Evolutionary conservation across 1,139 yeast species (phyloP).

Genomic region (Candida buenavistaensis): DNA sequence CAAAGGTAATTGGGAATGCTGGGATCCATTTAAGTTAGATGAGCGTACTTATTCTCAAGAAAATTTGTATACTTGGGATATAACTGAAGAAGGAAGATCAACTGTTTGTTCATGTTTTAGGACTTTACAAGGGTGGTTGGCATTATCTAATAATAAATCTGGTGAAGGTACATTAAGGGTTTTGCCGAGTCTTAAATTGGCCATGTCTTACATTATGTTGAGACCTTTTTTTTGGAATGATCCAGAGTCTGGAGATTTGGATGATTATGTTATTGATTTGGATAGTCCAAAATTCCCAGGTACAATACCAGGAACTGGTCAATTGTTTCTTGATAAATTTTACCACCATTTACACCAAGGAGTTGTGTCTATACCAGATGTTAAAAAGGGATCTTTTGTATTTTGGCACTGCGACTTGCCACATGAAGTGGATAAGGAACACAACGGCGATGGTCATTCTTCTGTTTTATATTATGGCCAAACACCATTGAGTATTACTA

Average conservation of each 20-base stretch:
- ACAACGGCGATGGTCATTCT: constrained; percentile 38
- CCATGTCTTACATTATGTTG: constrained; percentile 42
- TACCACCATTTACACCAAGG: constrained; percentile 31
- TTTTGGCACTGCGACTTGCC: constrained; percentile 52
- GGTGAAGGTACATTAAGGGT: constrained; percentile 47
- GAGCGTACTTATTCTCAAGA: constrained; percentile 35
- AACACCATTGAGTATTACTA: constrained; percentile 17
- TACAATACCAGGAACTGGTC: constrained; percentile 22
- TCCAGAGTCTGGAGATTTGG: constrained; percentile 5
- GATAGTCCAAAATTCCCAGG: constrained; percentile 25
- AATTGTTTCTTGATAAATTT: constrained; percentile 19
- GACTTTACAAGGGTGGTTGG: constrained; percentile 52
- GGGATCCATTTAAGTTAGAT: constrained; percentile 43
- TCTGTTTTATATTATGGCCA: constrained; percentile 30
- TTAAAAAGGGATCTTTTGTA: constrained; percentile 42
- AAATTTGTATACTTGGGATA: constrained; percentile 28
- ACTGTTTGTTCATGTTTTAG: constrained; percentile 38
- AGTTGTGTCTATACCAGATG: constrained; percentile 33
- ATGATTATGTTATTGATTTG: constrained; percentile 25
- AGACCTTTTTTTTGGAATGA: constrained; percentile 46
- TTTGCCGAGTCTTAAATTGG: constrained; percentile 36
- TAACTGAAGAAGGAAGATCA: constrained; percentile 25
- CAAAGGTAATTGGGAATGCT: constrained; percentile 48
- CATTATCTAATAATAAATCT: constrained; percentile 32
- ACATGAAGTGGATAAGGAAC: constrained; percentile 48